A percentile compares a stretch with the other conserved stretches of the same genome.
Evolutionary conservation across 2,329 filamentous ascomycete genomes (phyloP).

Genomic region (Stemphylium beticola): DNA sequence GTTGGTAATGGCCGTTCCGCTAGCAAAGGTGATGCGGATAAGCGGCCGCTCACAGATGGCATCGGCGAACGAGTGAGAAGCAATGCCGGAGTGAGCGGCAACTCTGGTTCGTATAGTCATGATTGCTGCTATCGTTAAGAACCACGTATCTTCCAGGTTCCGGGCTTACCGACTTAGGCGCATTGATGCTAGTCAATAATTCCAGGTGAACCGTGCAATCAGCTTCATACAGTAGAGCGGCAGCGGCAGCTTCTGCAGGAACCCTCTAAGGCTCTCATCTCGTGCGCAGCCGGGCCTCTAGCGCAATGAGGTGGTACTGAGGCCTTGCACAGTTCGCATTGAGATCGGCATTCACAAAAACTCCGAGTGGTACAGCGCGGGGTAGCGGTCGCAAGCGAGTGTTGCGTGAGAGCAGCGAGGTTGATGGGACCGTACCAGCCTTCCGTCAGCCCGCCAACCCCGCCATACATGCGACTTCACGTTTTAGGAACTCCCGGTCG

Average conservation of each 20-base stretch:
- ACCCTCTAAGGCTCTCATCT: conserved; percentile 13
- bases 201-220: conserved; percentile 13
- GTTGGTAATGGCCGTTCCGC: background rate
- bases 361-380: conserved; percentile 1
- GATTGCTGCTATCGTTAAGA: background rate
- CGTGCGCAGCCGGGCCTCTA: background rate
- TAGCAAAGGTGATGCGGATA: background rate
- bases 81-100: background rate
- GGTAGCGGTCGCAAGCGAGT: conserved; percentile 16
- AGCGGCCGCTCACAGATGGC: background rate
- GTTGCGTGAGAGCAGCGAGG: conserved; percentile 15
- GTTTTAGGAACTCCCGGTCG: background rate
- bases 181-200: background rate
- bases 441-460: conserved; percentile 3
- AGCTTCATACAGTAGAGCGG: conserved; percentile 17
- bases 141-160: too few relatives aligned
- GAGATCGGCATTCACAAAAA: background rate
- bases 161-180: too few relatives aligned
- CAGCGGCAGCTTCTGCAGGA: conserved; percentile 38
- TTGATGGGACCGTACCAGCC: conserved; percentile 10
- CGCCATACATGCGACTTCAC: too few relatives aligned
- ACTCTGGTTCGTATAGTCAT: too few relatives aligned
- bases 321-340: background rate
- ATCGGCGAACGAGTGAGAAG: conserved; percentile 1
- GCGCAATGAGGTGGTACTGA: background rate